Evolutionary conservation across 345 rosid species (phyloP).

Genomic region (Tarenaya hassleriana): DNA sequence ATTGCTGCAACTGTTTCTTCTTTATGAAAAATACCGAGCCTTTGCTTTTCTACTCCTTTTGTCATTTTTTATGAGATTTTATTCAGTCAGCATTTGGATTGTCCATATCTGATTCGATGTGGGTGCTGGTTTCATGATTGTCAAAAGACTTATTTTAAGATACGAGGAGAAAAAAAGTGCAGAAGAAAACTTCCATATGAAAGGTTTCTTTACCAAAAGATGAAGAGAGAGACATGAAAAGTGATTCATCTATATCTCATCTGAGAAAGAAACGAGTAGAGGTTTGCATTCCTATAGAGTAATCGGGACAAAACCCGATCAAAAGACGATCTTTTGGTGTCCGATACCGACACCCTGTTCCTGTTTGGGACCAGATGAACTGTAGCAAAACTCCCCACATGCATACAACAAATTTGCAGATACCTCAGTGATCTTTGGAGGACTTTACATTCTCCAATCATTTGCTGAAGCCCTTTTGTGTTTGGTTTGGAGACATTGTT

Average conservation of each 20-base stretch:
- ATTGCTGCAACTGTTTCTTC: neutral
- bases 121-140: conserved; percentile 6
- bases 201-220: neutral
- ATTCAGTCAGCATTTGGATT: neutral
- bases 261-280: neutral
- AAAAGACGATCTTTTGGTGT: neutral
- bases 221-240: neutral
- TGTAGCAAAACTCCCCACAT: neutral
- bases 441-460: neutral
- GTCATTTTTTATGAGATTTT: neutral
- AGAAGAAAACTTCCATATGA: conserved; percentile 2
- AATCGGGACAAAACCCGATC: too few species aligned
- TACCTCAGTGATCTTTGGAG: too few species aligned
- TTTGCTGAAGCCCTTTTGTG: neutral
- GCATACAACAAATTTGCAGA: too few species aligned
- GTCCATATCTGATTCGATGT: neutral
- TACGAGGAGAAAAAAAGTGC: neutral
- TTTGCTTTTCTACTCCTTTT: conserved; percentile 7
- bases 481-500: neutral
- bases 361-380: conserved; percentile 18
- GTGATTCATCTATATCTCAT: neutral
- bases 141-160: neutral
- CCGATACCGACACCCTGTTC: conserved; percentile 17
- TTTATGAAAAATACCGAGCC: neutral
- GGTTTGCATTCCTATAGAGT: neutral